Evolutionary conservation across 73 alveolate species (phyloP), one percentile per base, ranked within the genome.

Genomic region (Tetrahymena thermophila): DNA sequence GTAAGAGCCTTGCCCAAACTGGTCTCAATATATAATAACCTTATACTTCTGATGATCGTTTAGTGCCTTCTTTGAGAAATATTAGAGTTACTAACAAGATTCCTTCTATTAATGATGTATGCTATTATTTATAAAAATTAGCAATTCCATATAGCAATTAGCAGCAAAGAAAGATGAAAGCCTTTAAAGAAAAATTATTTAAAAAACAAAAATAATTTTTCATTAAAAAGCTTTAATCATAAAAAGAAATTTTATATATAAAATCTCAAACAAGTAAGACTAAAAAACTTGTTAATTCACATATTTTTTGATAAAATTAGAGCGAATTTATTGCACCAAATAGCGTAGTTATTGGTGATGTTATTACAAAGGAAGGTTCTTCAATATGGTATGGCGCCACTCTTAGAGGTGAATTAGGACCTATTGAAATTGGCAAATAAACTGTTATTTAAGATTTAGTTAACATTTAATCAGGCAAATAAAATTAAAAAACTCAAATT

Each of bases 371-470:
- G 37, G 85, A 71, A 42, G 98, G 99, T 37, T 84, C 98, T 43
- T 96, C 98, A 35, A 93, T 97, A 0, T 97, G 99, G 99, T 97
- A 97, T 94, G 98, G 98, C 13, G 99, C 97, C 89, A 96, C 96
- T 56, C 94, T 96, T 13, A 94, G 97, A 44, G 98, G 98, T 35
- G 99, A 97, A 93, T 85, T 95, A 37, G 96, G 96, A 38, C 85
- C 94, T 84, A 94, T 97, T 35, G 43, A 95, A 37, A 84, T 97
- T n/a, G 99, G 99, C 43, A 97, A 97, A 93, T 96, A 97, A 85
- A 84, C 97, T 57, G 43, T 97, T 34, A 94, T 97, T 43, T 84
- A 96, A 56, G 99, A 97, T 94, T 71, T 95, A 35, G 97, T 96
- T 38, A 85, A 71, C 34, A 58, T 97, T 16, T 56, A 93, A 35